Evolutionary conservation across 768 basidiomycete species (phyloP).

Genomic region (Rhodotorula taiwanensis): DNA sequence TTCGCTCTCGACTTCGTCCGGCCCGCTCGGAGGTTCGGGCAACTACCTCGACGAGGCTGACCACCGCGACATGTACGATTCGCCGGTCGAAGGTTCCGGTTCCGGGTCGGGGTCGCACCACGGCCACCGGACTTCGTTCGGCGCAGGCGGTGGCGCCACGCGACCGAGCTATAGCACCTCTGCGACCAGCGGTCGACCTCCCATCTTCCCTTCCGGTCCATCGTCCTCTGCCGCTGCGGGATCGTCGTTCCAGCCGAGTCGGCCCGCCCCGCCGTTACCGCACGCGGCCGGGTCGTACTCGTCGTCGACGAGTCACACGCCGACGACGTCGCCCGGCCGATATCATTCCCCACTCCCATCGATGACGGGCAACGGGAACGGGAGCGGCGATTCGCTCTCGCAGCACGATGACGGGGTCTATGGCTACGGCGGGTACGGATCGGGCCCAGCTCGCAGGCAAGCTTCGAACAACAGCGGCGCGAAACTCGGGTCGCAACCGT

Average conservation of each 20-base stretch:
- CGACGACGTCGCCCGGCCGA: no score
- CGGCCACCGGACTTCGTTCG: constrained; percentile 9
- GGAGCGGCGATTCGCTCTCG: no score
- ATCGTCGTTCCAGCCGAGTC: constrained; percentile 3
- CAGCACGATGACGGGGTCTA: no score
- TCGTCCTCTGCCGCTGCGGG: not conserved
- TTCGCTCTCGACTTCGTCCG: not conserved
- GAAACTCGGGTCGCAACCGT: not conserved
- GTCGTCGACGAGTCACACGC: no score
- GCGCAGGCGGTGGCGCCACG: constrained; percentile 2
- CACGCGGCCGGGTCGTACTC: not conserved
- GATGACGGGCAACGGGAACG: no score
- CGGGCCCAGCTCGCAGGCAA: no score
- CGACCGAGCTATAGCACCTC: not conserved
- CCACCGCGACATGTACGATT: constrained; percentile 11
- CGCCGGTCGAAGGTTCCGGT: not conserved
- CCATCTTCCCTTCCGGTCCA: not conserved
- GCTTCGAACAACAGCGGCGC: no score
- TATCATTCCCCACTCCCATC: constrained; percentile 1
- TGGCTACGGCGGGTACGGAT: no score
- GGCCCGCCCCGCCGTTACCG: not conserved
- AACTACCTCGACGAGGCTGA: constrained; percentile 1
- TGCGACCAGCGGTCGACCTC: not conserved
- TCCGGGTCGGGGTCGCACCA: not conserved
- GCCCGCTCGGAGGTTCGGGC: not conserved